A percentile compares a stretch with the other conserved stretches of the same genome.
phyloP scores from a whole-genome alignment of 805 yeast genomes.

The Kodamaea jinghongensis region DNA sequence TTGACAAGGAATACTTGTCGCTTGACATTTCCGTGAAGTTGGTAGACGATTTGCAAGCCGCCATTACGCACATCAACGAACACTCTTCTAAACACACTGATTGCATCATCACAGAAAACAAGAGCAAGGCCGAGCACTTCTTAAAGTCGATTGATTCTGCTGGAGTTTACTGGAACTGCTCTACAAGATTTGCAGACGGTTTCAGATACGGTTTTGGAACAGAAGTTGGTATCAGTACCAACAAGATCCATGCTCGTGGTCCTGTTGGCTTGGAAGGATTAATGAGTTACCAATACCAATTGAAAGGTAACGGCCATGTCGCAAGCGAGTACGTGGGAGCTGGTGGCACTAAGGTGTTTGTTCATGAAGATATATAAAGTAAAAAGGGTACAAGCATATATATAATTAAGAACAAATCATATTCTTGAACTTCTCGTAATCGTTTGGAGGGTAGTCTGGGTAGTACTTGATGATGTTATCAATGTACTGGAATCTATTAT shows the following conservation, averaged over 20 bases:
- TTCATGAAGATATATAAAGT: constrained; percentile 58
- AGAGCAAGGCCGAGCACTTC: constrained; percentile 69
- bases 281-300: constrained; percentile 91
- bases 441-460: constrained; percentile 49
- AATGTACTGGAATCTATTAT: constrained; percentile 19
- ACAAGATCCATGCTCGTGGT: constrained; percentile 96
- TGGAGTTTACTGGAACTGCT: constrained; percentile 97
- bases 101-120: constrained; percentile 76
- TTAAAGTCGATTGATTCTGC: constrained; percentile 88
- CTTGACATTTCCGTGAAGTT: constrained; percentile 75
- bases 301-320: constrained; percentile 89
- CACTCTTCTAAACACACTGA: constrained; percentile 98
- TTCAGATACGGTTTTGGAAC: constrained; percentile 98
- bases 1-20: constrained; percentile 79
- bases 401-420: constrained; percentile 2
- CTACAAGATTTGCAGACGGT: constrained; percentile 97
- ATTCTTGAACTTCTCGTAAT: constrained; percentile 14
- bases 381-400: background rate
- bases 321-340: constrained; percentile 91
- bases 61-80: constrained; percentile 79
- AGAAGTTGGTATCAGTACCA: constrained; percentile 96
- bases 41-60: constrained; percentile 59
- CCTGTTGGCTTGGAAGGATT: constrained; percentile 98
- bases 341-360: constrained; percentile 78
- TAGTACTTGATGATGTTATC: constrained; percentile 45